These are phyloP conservation scores for Sutorius australiensis DNA, from an alignment of 768 basidiomycete species.

Conservation along the genomic window DNA sequence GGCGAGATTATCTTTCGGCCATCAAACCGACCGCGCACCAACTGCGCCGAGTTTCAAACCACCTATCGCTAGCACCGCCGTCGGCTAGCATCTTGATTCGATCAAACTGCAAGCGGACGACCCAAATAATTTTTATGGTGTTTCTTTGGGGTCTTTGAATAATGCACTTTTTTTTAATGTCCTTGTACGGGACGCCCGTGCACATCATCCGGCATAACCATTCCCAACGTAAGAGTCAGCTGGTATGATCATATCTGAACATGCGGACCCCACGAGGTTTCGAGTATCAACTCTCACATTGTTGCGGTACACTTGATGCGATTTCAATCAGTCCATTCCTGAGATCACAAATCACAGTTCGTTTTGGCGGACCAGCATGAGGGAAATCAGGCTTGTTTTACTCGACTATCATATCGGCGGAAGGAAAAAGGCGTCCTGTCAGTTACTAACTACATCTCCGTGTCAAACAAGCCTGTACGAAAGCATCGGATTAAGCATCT, in stretches of 20 bases:
- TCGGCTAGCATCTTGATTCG: slow-evolving; percentile 10
- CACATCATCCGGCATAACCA: slow-evolving; percentile 3
- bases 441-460: not conserved
- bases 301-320: not conserved
- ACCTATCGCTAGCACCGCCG: slow-evolving; percentile 9
- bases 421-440: slow-evolving; percentile 1
- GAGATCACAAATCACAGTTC: not conserved
- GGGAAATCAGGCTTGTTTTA: not conserved
- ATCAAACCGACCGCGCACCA: slow-evolving; percentile 6
- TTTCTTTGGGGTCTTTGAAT: not conserved
- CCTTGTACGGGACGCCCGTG: slow-evolving; percentile 2
- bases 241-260: slow-evolving; percentile 19
- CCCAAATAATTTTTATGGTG: not conserved
- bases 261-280: slow-evolving; percentile 26
- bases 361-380: not conserved
- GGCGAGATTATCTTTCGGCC: slow-evolving; percentile 13
- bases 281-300: slow-evolving; percentile 14
- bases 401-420: not conserved
- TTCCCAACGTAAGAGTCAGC: slow-evolving; percentile 10
- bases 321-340: no score
- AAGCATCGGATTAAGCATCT: slow-evolving; percentile 24
- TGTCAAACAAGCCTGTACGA: slow-evolving; percentile 4
- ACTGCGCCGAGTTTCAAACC: slow-evolving; percentile 5
- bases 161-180: not conserved
- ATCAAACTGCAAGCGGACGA: slow-evolving; percentile 4